Evolutionary conservation across 345 rosid genomes (phyloP), one percentile per base, ranked within the genome.

Genomic region (Arabidopsis suecica): DNA sequence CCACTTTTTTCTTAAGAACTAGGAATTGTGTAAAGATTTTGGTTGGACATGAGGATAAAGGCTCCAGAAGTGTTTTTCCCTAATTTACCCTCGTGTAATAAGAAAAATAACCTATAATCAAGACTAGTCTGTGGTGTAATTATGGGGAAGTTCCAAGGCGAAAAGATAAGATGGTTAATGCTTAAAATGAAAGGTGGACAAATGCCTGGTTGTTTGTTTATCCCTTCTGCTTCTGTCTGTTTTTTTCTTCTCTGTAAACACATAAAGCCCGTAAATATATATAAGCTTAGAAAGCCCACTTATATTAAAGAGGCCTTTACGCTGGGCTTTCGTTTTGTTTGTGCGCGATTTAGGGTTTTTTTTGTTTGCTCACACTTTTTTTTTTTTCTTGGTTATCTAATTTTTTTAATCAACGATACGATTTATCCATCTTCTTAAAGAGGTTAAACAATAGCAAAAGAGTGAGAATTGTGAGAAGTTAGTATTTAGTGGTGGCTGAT

Each of bases 111-210:
- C 73, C 45, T 62, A 20, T 58, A 23, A 16, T 55, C 44, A 9
- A 2, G 6, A 16, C 8, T 64, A 55, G 80, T 71, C 7, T 25
- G 36, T 57, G 71, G 40, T 65, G 81, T 71, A 77, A 71, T 77
- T 69, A 23, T 16, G 65, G 44, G 10, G 33, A 36, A 68, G 23
- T 61, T 18, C 0, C n/a, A 28, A n/a, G 75, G 70, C n/a, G 42
- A 18, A 54, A 63, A 69, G 70, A 69, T 61, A 32, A 61, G 53
- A 10, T 1, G 1, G 41, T 50, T 4, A 40, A 47, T 36, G 47
- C 5, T 59, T 42, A n/a, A 0, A 75, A 60, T 47, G 67, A 20
- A 49, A 30, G 79, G 79, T 75, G 41, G 48, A 51, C 32, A 72
- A 16, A 5, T 16, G 0, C 22, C 3, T 7, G 50, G 42, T 5